Percentiles rank a stretch among this genome's conserved stretches.
Evolutionary conservation across 768 basidiomycete genomes (phyloP).

Genomic region (Suillus hirtellus): DNA sequence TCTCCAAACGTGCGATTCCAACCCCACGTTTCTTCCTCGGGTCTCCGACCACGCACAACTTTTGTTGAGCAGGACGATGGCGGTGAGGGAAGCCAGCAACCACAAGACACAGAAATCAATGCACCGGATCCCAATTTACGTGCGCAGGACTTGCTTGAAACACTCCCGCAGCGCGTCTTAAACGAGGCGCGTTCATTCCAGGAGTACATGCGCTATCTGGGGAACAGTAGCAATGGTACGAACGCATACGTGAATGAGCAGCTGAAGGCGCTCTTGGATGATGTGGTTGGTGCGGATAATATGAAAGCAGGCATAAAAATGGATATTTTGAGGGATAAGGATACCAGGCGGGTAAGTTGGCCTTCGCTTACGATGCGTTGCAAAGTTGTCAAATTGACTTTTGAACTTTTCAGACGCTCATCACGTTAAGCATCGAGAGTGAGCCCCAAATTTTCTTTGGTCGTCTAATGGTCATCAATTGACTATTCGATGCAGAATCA

Average conservation of each 20-base stretch:
- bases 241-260: conserved; percentile 16
- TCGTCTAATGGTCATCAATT: neutral
- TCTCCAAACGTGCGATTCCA: conserved; percentile 12
- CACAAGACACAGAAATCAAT: neutral
- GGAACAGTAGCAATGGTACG: conserved; percentile 15
- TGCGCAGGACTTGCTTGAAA: conserved; percentile 36
- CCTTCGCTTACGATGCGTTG: neutral
- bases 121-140: conserved; percentile 6
- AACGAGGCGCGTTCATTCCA: conserved; percentile 39
- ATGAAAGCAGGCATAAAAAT: conserved; percentile 35
- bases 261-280: conserved; percentile 41
- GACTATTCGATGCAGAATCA: conserved; percentile 26
- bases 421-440: conserved; percentile 50
- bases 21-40: neutral
- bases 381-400: neutral
- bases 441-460: conserved; percentile 17
- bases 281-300: conserved; percentile 36
- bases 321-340: conserved; percentile 45
- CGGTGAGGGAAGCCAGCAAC: neutral
- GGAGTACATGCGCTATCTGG: conserved; percentile 40
- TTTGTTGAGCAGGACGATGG: neutral
- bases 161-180: conserved; percentile 41
- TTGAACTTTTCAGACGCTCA: conserved; percentile 34
- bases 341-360: conserved; percentile 41
- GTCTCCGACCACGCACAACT: neutral